Evolutionary conservation across 495 filamentous ascomycete species (phyloP).

Genomic region (Annulohypoxylon stygium): DNA sequence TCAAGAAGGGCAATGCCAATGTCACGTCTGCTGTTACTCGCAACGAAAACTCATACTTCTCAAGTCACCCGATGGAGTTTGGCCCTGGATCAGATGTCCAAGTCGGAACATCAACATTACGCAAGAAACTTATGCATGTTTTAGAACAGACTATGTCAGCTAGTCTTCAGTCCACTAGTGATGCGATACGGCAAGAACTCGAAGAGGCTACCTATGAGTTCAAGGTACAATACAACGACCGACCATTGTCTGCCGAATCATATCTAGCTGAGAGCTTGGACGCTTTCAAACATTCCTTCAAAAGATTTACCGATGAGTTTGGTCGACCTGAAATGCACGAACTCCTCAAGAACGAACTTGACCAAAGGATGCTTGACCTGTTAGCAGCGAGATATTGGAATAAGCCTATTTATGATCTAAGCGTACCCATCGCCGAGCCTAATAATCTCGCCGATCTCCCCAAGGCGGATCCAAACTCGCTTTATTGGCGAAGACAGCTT

Average conservation of each 20-base stretch:
- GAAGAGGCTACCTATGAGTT: conserved; percentile 99
- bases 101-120: conserved; percentile 86
- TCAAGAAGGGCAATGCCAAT: conserved; percentile 85
- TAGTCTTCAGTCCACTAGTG: conserved; percentile 85
- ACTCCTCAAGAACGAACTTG: conserved; percentile 90
- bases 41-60: conserved; percentile 92
- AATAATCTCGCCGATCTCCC: conserved; percentile 82
- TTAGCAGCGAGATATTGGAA: conserved; percentile 98
- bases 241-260: conserved; percentile 92
- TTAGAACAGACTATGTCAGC: conserved; percentile 97
- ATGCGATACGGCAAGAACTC: conserved; percentile 93
- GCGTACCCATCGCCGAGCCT: conserved; percentile 69
- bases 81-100: conserved; percentile 75
- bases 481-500: conserved; percentile 94
- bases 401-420: conserved; percentile 85
- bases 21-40: conserved; percentile 84
- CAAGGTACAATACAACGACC: conserved; percentile 99
- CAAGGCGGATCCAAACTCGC: conserved; percentile 83
- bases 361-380: conserved; percentile 95
- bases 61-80: conserved; percentile 82
- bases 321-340: conserved; percentile 89
- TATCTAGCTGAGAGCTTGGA: conserved; percentile 96
- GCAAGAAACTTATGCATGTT: conserved; percentile 96
- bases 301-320: conserved; percentile 89
- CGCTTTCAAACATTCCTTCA: conserved; percentile 97